phyloP scores from a whole-genome alignment of 331 rosid species.

The Arachis monticola region DNA sequence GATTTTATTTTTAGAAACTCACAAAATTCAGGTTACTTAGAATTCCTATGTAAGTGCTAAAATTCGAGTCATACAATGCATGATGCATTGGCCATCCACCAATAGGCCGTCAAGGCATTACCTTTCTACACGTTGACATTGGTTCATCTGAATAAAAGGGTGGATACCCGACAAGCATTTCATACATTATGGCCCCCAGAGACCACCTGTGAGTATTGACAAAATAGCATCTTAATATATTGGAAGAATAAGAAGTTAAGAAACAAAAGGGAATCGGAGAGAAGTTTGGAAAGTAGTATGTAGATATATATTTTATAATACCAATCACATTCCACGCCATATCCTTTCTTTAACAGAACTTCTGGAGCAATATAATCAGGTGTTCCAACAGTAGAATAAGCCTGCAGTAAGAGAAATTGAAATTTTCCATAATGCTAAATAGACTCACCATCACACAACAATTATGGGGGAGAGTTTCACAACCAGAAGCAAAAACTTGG shows the following conservation, averaged over 20 bases:
- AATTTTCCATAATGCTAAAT: constrained; percentile 8
- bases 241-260: background rate
- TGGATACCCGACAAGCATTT: constrained; percentile 91
- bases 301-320: constrained; percentile 31
- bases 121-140: constrained; percentile 88
- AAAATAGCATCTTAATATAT: constrained; percentile 37
- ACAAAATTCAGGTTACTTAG: constrained; percentile 6
- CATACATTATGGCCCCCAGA: constrained; percentile 91
- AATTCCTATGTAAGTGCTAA: background rate
- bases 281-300: constrained; percentile 1
- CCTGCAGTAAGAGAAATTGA: constrained; percentile 52
- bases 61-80: constrained; percentile 17
- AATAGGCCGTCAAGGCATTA: constrained; percentile 36
- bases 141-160: constrained; percentile 93
- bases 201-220: constrained; percentile 76
- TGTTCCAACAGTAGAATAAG: constrained; percentile 90
- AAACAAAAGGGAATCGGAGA: background rate
- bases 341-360: constrained; percentile 80
- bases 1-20: background rate
- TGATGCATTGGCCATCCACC: constrained; percentile 25
- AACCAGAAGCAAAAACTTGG: constrained; percentile 20
- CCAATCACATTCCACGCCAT: constrained; percentile 94
- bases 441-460: constrained; percentile 5
- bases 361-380: constrained; percentile 95
- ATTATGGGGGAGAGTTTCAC: background rate